Evolutionary conservation across 441 rosid species (phyloP), one percentile per base, ranked within the genome.

Genomic region (Arabidopsis lyrata): DNA sequence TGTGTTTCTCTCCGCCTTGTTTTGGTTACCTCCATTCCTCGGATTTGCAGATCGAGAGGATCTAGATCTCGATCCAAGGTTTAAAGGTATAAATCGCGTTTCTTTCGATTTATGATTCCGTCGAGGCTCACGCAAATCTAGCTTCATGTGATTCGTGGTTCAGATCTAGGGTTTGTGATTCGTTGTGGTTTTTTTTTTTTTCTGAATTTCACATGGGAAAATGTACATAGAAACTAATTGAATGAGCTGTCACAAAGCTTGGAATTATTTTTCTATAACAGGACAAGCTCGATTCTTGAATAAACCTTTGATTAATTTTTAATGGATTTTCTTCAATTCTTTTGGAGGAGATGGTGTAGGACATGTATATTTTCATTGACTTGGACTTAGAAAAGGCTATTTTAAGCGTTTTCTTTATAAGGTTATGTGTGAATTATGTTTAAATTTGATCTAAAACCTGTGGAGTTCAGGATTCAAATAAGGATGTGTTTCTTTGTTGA

Each of bases 11-110:
- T 89, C 97, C 14, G 95, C 93, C 32, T 75, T 89, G 78, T 91
- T 91, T 69, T 90, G 84, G 93, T 62, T 91, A 54, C 95, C 95
- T 50, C 97, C 97, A 5, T 91, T 91, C 72, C 73, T 89, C 63
- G 76, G 73, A 15, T 82, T 80, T 12, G 55, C 85, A 66, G 93
- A 84, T 86, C 90, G 56, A 6, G 75, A 64, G 5, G 84, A 81
- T 85, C 88, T 82, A 74, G 91, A 88, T 90, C 96, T 82, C 75
- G 90, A 87, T 82, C 87, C 87, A 73, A 78, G 82, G 76, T 89
- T 86, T 68, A 82, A 81, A 87, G 96, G 97, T 92, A 44, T 4
- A 13, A 3, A 29, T 29, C 31, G 31, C 31, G 31, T 29, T 29
- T 29, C 31, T 29, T 6, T 29, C 31, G 31, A 29, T 47, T 6